Evolutionary conservation across 1,284 basidiomycete species (phyloP).

Genomic region (Fomitopsis betulina): DNA sequence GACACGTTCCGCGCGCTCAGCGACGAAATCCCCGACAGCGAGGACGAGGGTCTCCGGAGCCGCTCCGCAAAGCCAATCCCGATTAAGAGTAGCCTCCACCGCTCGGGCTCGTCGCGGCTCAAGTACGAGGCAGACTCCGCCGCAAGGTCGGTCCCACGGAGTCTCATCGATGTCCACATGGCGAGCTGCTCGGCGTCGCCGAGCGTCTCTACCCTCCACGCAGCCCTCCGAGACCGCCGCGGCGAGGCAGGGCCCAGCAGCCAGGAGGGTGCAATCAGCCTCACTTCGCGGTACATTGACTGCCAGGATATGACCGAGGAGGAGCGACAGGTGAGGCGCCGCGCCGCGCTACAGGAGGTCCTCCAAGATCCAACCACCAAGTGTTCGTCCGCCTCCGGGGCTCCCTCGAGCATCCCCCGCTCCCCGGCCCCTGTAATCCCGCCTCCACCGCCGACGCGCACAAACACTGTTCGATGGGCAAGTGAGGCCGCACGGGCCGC

Average conservation of each 20-base stretch:
- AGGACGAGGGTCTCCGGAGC: slow-evolving; percentile 20
- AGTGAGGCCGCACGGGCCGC: slow-evolving; percentile 20
- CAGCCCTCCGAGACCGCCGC: slow-evolving; percentile 17
- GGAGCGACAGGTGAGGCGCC: slow-evolving; percentile 15
- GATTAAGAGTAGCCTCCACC: slow-evolving; percentile 20
- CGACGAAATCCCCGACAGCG: slow-evolving; percentile 27
- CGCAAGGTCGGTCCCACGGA: slow-evolving; percentile 30
- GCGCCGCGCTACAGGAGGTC: slow-evolving; percentile 18
- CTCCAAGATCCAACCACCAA: slow-evolving; percentile 13
- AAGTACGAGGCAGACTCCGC: slow-evolving; percentile 14
- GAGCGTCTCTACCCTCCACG: slow-evolving; percentile 15
- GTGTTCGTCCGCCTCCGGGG: slow-evolving; percentile 8
- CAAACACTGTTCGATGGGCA: slow-evolving; percentile 14
- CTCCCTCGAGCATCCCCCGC: slow-evolving; percentile 6
- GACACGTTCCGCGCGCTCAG: slow-evolving; percentile 29
- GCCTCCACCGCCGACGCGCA: slow-evolving; percentile 9
- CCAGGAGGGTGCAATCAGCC: slow-evolving; percentile 15
- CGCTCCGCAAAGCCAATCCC: slow-evolving; percentile 17
- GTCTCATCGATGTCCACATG: slow-evolving; percentile 27
- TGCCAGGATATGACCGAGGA: slow-evolving; percentile 12
- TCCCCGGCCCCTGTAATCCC: slow-evolving; percentile 9
- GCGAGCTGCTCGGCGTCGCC: slow-evolving; percentile 29
- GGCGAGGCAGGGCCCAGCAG: slow-evolving; percentile 10
- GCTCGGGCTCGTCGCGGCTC: slow-evolving; percentile 19
- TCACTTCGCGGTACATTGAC: slow-evolving; percentile 12